Conservation (phyloP, 495 filamentous ascomycete species). For the Terfezia boudieri region DNA sequence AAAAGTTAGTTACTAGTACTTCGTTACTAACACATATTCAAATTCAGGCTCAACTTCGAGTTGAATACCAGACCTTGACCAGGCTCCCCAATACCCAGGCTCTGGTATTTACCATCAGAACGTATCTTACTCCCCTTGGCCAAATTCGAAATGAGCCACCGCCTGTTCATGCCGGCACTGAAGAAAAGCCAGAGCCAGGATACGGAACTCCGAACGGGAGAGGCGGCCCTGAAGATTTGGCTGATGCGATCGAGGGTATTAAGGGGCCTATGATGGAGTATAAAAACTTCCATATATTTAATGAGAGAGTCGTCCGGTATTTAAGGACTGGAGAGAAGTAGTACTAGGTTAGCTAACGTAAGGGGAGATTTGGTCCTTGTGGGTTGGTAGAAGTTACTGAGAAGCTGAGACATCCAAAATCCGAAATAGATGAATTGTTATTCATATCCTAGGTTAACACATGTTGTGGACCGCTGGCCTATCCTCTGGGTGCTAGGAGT, state of each 20-base stretch:
- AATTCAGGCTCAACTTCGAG: conserved; percentile 27
- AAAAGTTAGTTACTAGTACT: not conserved
- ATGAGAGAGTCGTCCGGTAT: conserved; percentile 11
- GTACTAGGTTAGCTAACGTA: too few relatives aligned
- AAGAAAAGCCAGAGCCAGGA: not conserved
- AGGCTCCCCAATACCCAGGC: conserved; percentile 43
- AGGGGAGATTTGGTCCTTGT: too few relatives aligned
- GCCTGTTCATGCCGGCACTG: not conserved
- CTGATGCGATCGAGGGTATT: conserved; percentile 50
- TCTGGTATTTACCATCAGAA: conserved; percentile 59
- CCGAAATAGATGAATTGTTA: too few relatives aligned
- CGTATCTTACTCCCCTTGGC: conserved; percentile 45
- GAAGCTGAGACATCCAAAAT: too few relatives aligned
- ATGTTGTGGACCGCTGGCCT: too few relatives aligned
- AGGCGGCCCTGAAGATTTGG: conserved; percentile 40
- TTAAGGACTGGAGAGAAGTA: conserved; percentile 1
- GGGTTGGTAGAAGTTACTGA: too few relatives aligned
- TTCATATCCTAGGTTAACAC: too few relatives aligned
- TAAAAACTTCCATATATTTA: conserved; percentile 10
- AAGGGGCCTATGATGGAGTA: conserved; percentile 10
- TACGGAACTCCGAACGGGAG: not conserved
- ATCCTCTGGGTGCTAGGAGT: too few relatives aligned
- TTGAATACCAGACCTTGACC: conserved; percentile 58
- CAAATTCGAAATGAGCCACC: conserved; percentile 39
- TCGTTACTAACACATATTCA: too few relatives aligned